Evolutionary conservation across 805 yeast species (phyloP), one percentile per base, ranked within the genome.

Genomic region (Tetrapisispora pingtungensis): DNA sequence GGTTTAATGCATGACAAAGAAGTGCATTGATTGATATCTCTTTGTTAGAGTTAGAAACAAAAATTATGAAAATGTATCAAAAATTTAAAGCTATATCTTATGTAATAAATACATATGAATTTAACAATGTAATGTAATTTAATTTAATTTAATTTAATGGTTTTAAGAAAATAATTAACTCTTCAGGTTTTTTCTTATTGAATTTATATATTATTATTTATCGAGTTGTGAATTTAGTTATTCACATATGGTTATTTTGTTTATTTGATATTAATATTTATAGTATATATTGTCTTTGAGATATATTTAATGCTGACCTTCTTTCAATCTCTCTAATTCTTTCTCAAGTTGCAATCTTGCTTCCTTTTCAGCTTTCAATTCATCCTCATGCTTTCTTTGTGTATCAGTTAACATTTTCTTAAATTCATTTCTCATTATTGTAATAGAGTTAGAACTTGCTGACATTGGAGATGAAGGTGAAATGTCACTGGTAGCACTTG

Each of bases 401-500:
- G 81, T 74, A 33, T 77, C 79, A 19, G 71, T 65, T 4, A 82
- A 78, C 41, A 81, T 65, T 52, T 77, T 80, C 60, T 76, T 81
- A 65, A 82, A 83, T 59, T 83, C 88, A 49, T 75, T 70, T 45
- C 85, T 68, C 61, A 83, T 65, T 3, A 81, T 78, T 0, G 80
- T 73, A 33, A 75, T 75, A 49, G 73, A 66, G 39, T 63, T 64
- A 47, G 65, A 55, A 30, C 33, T 32, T 10, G 30, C 26, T 10
- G 41, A 26, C 7, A 42, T 34, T 3, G 59, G 45, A 7, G 52
- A 34, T 4, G 19, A 14, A 13, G 36, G 36, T 13, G 41, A 28
- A 10, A 7, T 6, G 15, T 32, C 20, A 22, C 17, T 5, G 4
- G 22, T 10, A 3, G 33, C 4, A n/a, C 12, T 8, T 4, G 18